Conservation (phyloP, 129 eudicot genomes). For the Chrysanthemum makinoi region DNA sequence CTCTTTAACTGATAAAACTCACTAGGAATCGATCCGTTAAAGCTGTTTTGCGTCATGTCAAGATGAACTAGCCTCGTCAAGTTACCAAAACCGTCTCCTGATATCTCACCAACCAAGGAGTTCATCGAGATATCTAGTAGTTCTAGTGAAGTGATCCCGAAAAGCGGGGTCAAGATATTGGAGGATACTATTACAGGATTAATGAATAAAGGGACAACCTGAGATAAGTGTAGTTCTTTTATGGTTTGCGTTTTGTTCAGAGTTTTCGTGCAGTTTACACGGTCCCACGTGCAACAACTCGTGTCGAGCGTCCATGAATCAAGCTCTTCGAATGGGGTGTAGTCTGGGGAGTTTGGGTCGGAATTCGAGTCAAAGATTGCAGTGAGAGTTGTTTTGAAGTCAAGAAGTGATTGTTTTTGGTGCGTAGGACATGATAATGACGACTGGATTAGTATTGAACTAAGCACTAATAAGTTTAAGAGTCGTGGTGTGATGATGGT, state of each 20-base stretch:
- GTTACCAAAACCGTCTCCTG: conserved; percentile 41
- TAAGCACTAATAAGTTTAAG: conserved; percentile 20
- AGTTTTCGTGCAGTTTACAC: conserved; percentile 35
- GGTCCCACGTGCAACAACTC: conserved; percentile 55
- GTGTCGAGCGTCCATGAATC: conserved; percentile 45
- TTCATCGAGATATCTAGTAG: conserved; percentile 47
- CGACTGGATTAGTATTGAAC: conserved; percentile 26
- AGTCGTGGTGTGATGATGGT: conserved; percentile 5
- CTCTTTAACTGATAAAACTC: conserved; percentile 31
- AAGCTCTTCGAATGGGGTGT: conserved; percentile 18
- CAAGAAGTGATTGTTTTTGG: conserved; percentile 33
- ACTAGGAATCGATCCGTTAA: conserved; percentile 42
- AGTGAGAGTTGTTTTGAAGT: conserved; percentile 36
- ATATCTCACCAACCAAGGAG: conserved; percentile 35
- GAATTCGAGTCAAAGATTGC: conserved; percentile 33
- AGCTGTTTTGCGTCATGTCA: conserved; percentile 46
- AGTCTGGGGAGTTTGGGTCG: conserved; percentile 38
- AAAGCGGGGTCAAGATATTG: conserved; percentile 41
- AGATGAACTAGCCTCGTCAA: conserved; percentile 48
- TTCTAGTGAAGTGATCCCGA: conserved; percentile 32
- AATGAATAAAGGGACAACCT: conserved; percentile 20
- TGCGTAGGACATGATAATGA: conserved; percentile 28
- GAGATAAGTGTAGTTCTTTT: conserved; percentile 33
- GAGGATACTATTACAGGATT: conserved; percentile 15
- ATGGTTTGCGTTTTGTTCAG: conserved; percentile 4